These are phyloP conservation scores for Mycena vulgaris DNA, from an alignment of 768 basidiomycete genomes.

Conservation along the genomic window DNA sequence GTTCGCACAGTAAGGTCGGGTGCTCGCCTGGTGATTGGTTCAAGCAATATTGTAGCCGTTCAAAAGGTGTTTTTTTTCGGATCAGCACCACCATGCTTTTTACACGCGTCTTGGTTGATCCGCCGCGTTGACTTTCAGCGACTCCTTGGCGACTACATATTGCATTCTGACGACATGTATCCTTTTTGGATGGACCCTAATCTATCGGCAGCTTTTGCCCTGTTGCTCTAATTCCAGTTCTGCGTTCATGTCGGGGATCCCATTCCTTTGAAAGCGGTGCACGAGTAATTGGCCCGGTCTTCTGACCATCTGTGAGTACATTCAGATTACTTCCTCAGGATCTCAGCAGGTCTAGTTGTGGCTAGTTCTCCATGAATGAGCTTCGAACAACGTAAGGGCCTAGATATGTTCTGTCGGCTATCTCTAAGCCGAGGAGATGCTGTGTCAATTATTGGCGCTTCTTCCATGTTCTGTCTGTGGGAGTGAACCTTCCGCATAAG, in stretches of 20 bases:
- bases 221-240: neutral
- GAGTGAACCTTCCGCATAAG: neutral
- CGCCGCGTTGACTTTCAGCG: neutral
- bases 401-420: conserved; percentile 17
- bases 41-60: neutral
- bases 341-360: neutral
- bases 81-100: conserved; percentile 14
- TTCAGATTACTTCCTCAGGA: neutral
- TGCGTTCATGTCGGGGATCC: too few relatives aligned
- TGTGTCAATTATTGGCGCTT: conserved; percentile 3
- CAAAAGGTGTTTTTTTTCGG: neutral
- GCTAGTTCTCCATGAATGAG: neutral
- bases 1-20: too few relatives aligned
- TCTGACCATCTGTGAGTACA: conserved; percentile 13
- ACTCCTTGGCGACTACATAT: neutral
- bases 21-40: neutral
- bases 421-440: conserved; percentile 12
- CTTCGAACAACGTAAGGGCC: too few relatives aligned
- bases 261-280: conserved; percentile 4
- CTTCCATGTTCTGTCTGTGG: neutral
- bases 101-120: conserved; percentile 18
- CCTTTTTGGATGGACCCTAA: neutral
- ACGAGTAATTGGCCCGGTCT: neutral
- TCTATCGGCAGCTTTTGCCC: neutral
- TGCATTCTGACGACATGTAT: neutral